phyloP scores from a whole-genome alignment of 1,284 basidiomycete species.

The Cystobasidium slooffiae region DNA sequence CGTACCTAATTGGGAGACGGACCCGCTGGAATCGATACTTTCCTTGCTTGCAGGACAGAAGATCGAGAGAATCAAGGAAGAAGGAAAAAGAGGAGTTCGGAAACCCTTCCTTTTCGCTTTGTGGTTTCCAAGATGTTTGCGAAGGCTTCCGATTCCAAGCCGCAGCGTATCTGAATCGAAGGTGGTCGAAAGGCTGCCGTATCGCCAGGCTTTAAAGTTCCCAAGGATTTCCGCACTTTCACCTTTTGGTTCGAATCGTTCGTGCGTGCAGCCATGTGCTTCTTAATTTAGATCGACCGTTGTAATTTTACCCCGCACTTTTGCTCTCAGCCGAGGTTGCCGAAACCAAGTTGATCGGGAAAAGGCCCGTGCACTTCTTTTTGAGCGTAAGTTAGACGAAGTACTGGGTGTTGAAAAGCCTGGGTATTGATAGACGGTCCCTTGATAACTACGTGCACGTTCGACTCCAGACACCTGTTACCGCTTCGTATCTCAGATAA shows the following conservation, averaged over 20 bases:
- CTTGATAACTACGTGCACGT: too few species aligned
- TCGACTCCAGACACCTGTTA: too few species aligned
- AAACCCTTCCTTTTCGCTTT: background rate
- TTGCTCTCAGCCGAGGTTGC: slow-evolving; percentile 49
- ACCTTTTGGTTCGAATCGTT: background rate
- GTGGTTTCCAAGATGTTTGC: too few species aligned
- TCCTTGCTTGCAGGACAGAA: background rate
- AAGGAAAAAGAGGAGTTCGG: background rate
- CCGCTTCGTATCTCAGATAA: too few species aligned
- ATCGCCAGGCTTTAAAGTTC: background rate
- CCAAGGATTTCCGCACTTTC: background rate
- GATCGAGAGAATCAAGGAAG: background rate
- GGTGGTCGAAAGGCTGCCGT: background rate
- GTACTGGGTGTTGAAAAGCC: too few species aligned
- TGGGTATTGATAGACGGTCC: too few species aligned
- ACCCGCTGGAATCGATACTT: too few species aligned
- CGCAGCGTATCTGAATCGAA: background rate
- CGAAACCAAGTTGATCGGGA: too few species aligned
- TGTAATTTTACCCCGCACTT: slow-evolving; percentile 2
- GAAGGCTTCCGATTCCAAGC: too few species aligned
- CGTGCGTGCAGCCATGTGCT: background rate
- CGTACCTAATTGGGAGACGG: too few species aligned
- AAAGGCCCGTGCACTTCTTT: too few species aligned
- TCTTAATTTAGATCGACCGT: background rate
- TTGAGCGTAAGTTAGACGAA: too few species aligned